Evolutionary conservation across 2,329 filamentous ascomycete species (phyloP).

Genomic region (Xylaria sp.): DNA sequence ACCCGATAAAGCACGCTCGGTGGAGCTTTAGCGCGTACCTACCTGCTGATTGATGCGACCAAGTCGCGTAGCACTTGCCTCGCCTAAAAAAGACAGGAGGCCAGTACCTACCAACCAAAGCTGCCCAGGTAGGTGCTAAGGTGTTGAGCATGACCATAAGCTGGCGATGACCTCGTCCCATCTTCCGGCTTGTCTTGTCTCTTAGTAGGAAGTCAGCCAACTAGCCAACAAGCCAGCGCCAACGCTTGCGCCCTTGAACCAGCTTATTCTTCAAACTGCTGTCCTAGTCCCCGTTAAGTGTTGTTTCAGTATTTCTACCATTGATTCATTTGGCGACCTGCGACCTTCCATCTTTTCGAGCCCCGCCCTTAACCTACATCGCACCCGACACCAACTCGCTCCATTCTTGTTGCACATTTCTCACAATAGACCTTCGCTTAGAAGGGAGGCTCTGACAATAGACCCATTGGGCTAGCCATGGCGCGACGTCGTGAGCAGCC

Average conservation of each 20-base stretch:
- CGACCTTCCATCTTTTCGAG: conserved; percentile 3
- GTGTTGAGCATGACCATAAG: conserved; percentile 18
- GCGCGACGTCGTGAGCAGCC: conserved; percentile 48
- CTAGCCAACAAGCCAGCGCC: conserved; percentile 4
- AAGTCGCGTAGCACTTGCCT: conserved; percentile 30
- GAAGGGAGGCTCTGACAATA: neutral
- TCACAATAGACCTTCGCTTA: neutral
- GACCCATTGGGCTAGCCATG: conserved; percentile 38
- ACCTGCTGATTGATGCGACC: conserved; percentile 19
- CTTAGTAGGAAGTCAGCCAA: neutral
- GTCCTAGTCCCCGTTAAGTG: neutral
- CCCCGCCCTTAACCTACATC: conserved; percentile 22
- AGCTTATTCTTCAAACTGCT: neutral
- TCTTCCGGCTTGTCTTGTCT: conserved; percentile 9
- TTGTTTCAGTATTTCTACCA: conserved; percentile 1
- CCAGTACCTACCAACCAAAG: too few relatives aligned
- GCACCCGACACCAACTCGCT: neutral
- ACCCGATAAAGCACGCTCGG: neutral
- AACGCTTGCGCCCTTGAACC: neutral
- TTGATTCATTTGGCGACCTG: neutral
- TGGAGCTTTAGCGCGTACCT: conserved; percentile 24
- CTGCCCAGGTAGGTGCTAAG: neutral
- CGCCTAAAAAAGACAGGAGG: conserved; percentile 29
- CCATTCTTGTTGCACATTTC: neutral
- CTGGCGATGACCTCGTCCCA: conserved; percentile 27